These are phyloP conservation scores for Allomyces javanicus DNA, from an alignment of 192 early-diverging fungal genomes.

Conservation along the genomic window DNA sequence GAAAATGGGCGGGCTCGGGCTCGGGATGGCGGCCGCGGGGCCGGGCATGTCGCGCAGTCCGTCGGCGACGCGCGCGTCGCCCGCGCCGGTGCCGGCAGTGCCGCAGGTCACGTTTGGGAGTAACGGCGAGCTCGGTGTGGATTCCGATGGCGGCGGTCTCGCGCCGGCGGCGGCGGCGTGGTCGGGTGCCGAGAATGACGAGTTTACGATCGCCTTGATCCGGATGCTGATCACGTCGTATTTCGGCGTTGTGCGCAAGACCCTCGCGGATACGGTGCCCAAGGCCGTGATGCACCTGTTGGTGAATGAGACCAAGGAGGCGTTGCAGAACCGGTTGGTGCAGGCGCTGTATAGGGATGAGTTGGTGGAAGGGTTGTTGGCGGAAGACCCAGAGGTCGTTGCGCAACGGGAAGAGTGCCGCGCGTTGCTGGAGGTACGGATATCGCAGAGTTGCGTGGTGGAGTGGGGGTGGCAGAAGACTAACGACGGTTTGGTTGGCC, in stretches of 20 bases:
- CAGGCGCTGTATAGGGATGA: slow-evolving; percentile 51
- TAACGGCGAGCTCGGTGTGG: too few species aligned
- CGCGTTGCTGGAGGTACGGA: slow-evolving; percentile 33
- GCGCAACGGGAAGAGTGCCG: slow-evolving; percentile 55
- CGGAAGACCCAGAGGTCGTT: slow-evolving; percentile 51
- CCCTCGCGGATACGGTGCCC: slow-evolving; percentile 57
- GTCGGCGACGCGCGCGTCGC: too few species aligned
- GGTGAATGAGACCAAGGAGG: slow-evolving; percentile 51
- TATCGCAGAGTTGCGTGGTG: too few species aligned
- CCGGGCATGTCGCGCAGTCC: too few species aligned
- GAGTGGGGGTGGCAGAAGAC: too few species aligned
- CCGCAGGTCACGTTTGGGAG: too few species aligned
- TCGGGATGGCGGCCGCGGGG: too few species aligned
- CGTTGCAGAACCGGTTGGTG: slow-evolving; percentile 56
- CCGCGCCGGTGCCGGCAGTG: too few species aligned
- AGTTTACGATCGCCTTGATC: not conserved
- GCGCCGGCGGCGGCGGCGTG: too few species aligned
- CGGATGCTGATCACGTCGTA: slow-evolving; percentile 45
- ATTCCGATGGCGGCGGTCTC: too few species aligned
- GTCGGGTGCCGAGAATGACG: not conserved
- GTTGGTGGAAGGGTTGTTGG: slow-evolving; percentile 44
- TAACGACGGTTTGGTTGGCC: too few species aligned
- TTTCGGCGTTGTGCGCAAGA: slow-evolving; percentile 59
- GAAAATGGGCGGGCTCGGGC: too few species aligned
- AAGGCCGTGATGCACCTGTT: slow-evolving; percentile 67